Evolutionary conservation across 345 rosid genomes (phyloP), one percentile per base, ranked within the genome.

Genomic region (Mercurialis annua): DNA sequence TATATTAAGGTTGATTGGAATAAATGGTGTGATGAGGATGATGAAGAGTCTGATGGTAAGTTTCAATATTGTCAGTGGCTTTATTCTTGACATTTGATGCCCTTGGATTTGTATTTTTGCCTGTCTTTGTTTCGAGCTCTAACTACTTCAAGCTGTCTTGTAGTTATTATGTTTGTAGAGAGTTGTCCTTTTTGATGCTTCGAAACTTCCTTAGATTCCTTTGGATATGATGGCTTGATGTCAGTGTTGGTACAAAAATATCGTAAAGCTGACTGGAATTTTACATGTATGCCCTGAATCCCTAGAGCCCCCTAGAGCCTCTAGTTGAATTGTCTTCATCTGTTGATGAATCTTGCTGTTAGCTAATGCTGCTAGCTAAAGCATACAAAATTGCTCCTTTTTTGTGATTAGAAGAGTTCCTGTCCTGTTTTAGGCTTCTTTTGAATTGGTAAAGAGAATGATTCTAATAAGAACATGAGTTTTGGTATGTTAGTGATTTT

Each of bases 1-100:
- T 94, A 94, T 81, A 85, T 94, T 50, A 94, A 91, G 85, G 97
- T 94, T 55, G 97, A 94, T 76, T 94, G 97, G 97, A 94, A 91
- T 71, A 94, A 82, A 77, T 94, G 99, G 99, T 87, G 95, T n/a
- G 99, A 94, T 63, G 99, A 94, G 77, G 97, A 94, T 58, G 97
- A 90, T 18, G 93, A 85, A 61, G 84, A 83, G 59, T 63, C 76
- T 40, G 46, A 66, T 65, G 82, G 96, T 94, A 83, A 87, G 96
- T 80, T 74, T 10, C 31, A n/a, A n/a, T 36, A 12, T 47, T 69
- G 20, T 29, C 27, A 9, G 29, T 44, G 26, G 42, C 18, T 43
- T 65, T 23, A n/a, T 48, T n/a, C 40, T 34, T 34, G 40, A 34
- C 5, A 18, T 20, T 40, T n/a, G 18, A 23, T 60, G 40, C 26